Base-by-base conservation (phyloP, 257 asterid species). In the Jacaranda copaia region DNA sequence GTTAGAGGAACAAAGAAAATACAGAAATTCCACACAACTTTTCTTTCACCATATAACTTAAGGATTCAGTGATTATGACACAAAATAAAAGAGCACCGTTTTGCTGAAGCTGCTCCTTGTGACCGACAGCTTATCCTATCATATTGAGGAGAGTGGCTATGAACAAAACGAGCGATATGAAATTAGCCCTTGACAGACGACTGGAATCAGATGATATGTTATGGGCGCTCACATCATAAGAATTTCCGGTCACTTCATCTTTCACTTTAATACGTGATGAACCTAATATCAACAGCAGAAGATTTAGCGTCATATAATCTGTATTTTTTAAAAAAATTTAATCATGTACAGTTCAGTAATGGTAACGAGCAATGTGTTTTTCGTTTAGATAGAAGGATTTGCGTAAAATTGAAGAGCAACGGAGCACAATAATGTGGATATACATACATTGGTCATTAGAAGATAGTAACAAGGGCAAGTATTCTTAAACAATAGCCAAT, bases 181-280 rank as follows among this genome's bases (percentile, higher is more conserved):
- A 3, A 19, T 15, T 65, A 51, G 72, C 77, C 46, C 73, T 39
- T 63, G 45, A 70, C 7, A 14, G 51, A 15, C 49, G 51, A 12
- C 49, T 48, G 9, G 74, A 43, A 36, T 25, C 78, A 39, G 78
- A 72, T 4, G 88, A 78, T 52, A 83, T 38, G 77, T 84, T 74
- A 35, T 82, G 88, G 69, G 84, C 73, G 14, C 59, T 69, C 10
- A 88, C 92, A 0, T 77, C 59, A 76, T 94, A 89, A 38, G 72
- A 86, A 35, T 86, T 73, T 64, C 96, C 97, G 4, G 84, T 81
- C 67, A 12, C 74, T 40, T 86, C 96, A 16, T 94, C 99, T 76
- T 57, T 86, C 70, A 94, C 81, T 85, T 82, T 87, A 75, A 94
- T 91, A 89, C 89, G 86, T 3, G 99, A 85, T 69, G 96, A 88